Percentiles rank a stretch among this genome's conserved stretches.
These are phyloP conservation scores for Zhuliangozyma parablackwelliae DNA, from an alignment of 1,139 yeast species.

Conservation along the genomic window DNA sequence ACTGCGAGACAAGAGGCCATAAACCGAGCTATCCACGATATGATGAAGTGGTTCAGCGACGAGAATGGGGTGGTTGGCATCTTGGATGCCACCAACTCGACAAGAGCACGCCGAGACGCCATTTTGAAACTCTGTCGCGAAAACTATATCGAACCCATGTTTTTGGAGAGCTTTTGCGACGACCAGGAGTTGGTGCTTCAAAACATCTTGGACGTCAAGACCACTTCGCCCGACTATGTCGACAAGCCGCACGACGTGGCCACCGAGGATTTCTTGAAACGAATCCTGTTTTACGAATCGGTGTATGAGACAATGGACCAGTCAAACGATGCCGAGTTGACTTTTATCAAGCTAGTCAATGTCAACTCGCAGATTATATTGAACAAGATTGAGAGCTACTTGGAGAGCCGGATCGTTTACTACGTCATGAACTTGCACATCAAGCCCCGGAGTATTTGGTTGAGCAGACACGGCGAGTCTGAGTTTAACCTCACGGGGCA, in stretches of 20 bases:
- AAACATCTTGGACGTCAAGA: conserved; percentile 80
- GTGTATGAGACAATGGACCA: conserved; percentile 71
- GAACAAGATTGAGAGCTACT: conserved; percentile 80
- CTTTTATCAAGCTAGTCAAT: conserved; percentile 83
- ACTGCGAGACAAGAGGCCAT: conserved; percentile 67
- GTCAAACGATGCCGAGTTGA: conserved; percentile 55
- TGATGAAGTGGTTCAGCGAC: conserved; percentile 81
- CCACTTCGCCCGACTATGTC: conserved; percentile 83
- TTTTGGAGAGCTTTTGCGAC: conserved; percentile 87
- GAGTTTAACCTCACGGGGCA: conserved; percentile 89
- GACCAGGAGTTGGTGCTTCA: conserved; percentile 73
- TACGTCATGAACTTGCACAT: conserved; percentile 94
- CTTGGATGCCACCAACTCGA: conserved; percentile 79
- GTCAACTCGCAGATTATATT: conserved; percentile 84
- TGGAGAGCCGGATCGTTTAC: conserved; percentile 90
- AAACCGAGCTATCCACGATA: conserved; percentile 67
- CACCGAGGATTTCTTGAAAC: conserved; percentile 61
- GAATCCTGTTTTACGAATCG: conserved; percentile 70
- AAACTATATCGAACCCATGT: conserved; percentile 79
- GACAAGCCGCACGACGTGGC: conserved; percentile 71
- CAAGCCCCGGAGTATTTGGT: conserved; percentile 87
- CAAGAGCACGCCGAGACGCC: conserved; percentile 64
- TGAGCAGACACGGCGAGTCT: conserved; percentile 94
- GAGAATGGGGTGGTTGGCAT: conserved; percentile 88
- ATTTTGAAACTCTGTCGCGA: conserved; percentile 60